phyloP scores from a whole-genome alignment of 1,139 yeast genomes.

The Sugiyamaella neomexicana region DNA sequence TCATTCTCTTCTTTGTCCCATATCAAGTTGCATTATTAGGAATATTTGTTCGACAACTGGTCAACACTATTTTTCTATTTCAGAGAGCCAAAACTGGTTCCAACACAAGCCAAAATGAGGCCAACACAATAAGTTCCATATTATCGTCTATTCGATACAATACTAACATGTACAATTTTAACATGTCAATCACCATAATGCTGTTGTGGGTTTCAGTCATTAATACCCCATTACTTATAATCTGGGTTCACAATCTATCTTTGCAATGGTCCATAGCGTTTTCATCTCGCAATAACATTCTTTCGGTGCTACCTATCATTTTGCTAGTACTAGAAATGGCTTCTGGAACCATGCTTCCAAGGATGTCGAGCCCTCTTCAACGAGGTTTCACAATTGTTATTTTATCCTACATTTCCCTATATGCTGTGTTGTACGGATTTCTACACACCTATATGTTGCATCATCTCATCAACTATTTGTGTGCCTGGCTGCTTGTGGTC shows the following conservation, averaged over 20 bases:
- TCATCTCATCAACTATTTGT: constrained; percentile 36
- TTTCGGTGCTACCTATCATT: constrained; percentile 37
- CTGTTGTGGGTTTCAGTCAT: constrained; percentile 39
- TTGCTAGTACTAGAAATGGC: constrained; percentile 29
- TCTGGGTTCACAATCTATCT: constrained; percentile 41
- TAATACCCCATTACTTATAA: constrained; percentile 40
- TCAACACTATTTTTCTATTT: constrained; percentile 20
- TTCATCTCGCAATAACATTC: constrained; percentile 36
- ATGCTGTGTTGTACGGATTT: constrained; percentile 38
- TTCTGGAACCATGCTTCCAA: constrained; percentile 27
- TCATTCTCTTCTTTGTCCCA: constrained; percentile 30
- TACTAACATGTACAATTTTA: constrained; percentile 24
- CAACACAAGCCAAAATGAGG: background rate
- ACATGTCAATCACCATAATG: constrained; percentile 30
- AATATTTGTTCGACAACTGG: constrained; percentile 45
- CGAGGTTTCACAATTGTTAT: constrained; percentile 24
- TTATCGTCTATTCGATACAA: background rate
- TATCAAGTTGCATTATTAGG: constrained; percentile 37
- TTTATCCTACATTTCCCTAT: constrained; percentile 31
- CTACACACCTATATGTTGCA: constrained; percentile 41
- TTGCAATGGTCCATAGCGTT: constrained; percentile 37
- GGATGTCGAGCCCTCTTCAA: constrained; percentile 22
- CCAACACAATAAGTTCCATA: constrained; percentile 7
- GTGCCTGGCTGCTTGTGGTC: constrained; percentile 33
- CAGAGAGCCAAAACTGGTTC: background rate